Evolutionary conservation across 2,329 filamentous ascomycete species (phyloP), one percentile per base, ranked within the genome.

Genomic region (Colletotrichum scovillei): DNA sequence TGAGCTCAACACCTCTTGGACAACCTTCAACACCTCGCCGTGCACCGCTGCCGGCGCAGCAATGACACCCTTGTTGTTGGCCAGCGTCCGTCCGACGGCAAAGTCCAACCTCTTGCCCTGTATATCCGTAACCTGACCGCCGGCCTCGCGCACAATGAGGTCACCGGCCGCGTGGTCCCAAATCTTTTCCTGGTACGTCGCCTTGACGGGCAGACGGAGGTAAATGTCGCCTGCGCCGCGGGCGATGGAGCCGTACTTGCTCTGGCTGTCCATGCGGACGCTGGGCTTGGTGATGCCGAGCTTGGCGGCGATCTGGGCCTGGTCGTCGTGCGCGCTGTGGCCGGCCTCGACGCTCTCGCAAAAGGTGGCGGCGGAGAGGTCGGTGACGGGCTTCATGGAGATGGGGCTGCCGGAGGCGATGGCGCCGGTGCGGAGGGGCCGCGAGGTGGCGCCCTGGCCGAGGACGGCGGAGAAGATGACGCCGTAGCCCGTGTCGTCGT

Each of bases 81-180:
- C 92, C 78, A 99, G 87, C 52, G 95, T 98, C 81, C 97, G 89
- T 63, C 97, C 97, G 69, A 92, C 89, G 78, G 91, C 91, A 83
- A 99, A 99, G 83, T 99, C 93, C 72, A 99, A 87, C 74, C 91
- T 88, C 81, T 94, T 94, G 78, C 97, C 97, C 74, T 93, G 88
- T 53, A 95, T 93, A 83, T 99, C 97, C 1, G 95, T 97, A 67
- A 99, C 96, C 79, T 93, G 88, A 62, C 97, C 97, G 64, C 97
- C 97, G 3, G 97, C 95, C 85, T 99, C 97, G 70, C 95, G 89
- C 53, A 98, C 97, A 77, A 99, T 95, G 72, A 99, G 85, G 79
- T 98, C 95, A 53, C 97, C 97, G 14, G 96, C 97, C 22, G 97
- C 97, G 82, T 99, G 97, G 81, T 99, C 97, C 97, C 97, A 99